Conservation (phyloP, 176 grass and related monocot species). For the Oryza nivara region DNA sequence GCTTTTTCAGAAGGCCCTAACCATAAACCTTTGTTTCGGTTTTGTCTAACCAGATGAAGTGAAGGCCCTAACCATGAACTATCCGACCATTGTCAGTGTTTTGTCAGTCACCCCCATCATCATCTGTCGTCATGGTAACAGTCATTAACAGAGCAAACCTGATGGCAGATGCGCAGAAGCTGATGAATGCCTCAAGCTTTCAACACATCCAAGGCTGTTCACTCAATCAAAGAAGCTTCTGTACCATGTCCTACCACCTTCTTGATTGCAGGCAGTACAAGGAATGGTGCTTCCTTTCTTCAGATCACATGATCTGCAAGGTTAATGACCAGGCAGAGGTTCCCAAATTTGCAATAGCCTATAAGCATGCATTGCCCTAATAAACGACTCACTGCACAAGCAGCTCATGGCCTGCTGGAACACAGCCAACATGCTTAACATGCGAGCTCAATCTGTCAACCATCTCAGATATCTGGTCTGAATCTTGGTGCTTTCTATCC, state of each 20-base stretch:
- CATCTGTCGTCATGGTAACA: constrained; percentile 20
- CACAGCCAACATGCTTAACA: constrained; percentile 53
- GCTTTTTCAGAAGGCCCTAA: constrained; percentile 25
- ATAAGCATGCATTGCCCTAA: constrained; percentile 13
- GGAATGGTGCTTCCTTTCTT: constrained; percentile 18
- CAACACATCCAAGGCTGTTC: constrained; percentile 2
- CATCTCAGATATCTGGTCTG: constrained; percentile 54
- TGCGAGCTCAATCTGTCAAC: constrained; percentile 63
- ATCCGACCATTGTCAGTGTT: constrained; percentile 24
- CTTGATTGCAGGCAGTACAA: constrained; percentile 16
- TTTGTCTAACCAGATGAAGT: constrained; percentile 16
- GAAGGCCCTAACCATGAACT: constrained; percentile 25
- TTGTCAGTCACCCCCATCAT: constrained; percentile 14
- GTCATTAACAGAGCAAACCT: constrained; percentile 33
- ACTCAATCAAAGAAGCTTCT: constrained; percentile 32
- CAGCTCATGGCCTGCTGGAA: constrained; percentile 47
- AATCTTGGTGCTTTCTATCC: constrained; percentile 59
- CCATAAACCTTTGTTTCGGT: constrained; percentile 12
- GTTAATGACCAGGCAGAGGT: not conserved
- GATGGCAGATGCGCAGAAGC: constrained; percentile 15
- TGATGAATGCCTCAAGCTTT: constrained; percentile 5
- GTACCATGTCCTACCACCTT: constrained; percentile 29
- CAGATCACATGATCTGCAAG: not conserved
- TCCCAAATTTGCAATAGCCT: not conserved
- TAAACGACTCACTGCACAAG: constrained; percentile 41